Base-by-base conservation (phyloP, 208 protist species). In the Trypanosoma theileri region DNA sequence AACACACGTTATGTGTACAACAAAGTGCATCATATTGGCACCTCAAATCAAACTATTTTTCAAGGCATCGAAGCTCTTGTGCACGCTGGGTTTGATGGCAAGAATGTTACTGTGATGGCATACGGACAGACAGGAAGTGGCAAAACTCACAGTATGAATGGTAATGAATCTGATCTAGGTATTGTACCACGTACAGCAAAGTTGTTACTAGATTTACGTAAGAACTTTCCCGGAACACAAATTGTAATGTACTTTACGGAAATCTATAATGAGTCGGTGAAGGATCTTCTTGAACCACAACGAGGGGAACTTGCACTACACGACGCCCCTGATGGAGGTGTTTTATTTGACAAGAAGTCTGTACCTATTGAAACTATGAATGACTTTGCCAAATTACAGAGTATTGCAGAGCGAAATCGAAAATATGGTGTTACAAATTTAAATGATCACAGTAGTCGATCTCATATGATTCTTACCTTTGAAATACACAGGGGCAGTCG, bases 111-210 rank as follows among this genome's bases (percentile, higher is more conserved):
- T 11, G 72, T 98, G 48, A 93, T 98, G 75, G 90, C 93, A 8
- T 98, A 97, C 65, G 94, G 94, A n/a, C 88, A 91, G 66, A 98
- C 96, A 10, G 88, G 89, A 31, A 92, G 86, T 61, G 96, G 92
- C n/a, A 97, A 97, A 69, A 95, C 89, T 19, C 63, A 96, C 71
- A 94, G 86, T 59, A 96, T 96, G 91, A 84, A 94, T 71, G 92
- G 92, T 8, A 77, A 74, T n/a, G 45, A 59, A 26, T 41, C 6
- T 8, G 71, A 81, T 59, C 50, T 26, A 14, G 75, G 75, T 44
- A 26, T 81, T 62, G 65, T 81, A n/a, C 70, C 65, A 21, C 68
- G 74, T 16, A 71, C 89, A 0, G 91, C 88, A 19, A 73, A 79
- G 51, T 69, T 94, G 31, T 65, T 94, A 55, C 63, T 96, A 26